Evolutionary conservation across 305 asterid species (phyloP).

Genomic region (Coffea humblotiana): DNA sequence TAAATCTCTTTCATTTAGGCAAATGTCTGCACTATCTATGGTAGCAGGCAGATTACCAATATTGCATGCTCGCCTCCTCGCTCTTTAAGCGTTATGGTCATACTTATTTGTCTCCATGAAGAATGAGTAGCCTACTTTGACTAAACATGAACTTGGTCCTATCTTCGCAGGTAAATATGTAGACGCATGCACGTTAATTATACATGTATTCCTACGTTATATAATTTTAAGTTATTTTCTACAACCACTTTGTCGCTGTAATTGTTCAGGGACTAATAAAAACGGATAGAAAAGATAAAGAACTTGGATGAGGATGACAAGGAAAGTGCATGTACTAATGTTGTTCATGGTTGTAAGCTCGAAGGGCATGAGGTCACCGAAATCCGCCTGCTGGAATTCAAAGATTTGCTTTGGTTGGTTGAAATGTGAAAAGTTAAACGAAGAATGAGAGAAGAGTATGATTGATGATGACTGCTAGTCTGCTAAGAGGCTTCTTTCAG

Average conservation of each 20-base stretch:
- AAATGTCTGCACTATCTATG: background rate
- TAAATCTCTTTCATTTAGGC: background rate
- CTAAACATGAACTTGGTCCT: background rate
- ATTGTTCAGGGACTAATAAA: background rate
- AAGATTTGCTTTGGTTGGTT: background rate
- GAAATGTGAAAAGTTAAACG: background rate
- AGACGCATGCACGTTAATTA: background rate
- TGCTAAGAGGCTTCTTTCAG: background rate
- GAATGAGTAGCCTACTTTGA: background rate
- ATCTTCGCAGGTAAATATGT: background rate
- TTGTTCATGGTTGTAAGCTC: background rate
- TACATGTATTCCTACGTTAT: background rate
- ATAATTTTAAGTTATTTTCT: background rate
- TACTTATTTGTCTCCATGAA: background rate
- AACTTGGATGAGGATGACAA: no score
- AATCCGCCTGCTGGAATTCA: conserved; percentile 5
- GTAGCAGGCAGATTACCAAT: background rate
- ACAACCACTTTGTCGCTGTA: background rate
- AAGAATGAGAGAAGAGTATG: background rate
- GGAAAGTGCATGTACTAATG: no score
- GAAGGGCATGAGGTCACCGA: conserved; percentile 10
- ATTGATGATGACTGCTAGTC: background rate
- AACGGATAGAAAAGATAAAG: background rate
- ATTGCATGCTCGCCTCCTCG: background rate
- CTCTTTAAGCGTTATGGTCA: background rate